These are phyloP conservation scores for Leccinum subrobustum DNA, from an alignment of 1,284 basidiomycete genomes.

Conservation along the genomic window DNA sequence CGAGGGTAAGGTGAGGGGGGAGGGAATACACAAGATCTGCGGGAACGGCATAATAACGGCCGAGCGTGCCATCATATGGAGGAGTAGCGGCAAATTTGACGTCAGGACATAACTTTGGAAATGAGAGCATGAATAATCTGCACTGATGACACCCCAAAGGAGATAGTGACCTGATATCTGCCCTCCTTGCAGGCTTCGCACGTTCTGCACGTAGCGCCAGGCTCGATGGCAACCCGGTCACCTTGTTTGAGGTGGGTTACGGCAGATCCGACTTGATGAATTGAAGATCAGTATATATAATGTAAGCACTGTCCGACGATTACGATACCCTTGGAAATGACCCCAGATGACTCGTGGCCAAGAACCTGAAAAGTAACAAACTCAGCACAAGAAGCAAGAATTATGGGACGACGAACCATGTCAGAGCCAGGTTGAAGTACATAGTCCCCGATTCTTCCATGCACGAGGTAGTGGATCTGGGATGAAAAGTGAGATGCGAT, in stretches of 20 bases:
- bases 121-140: constrained; percentile 6
- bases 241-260: constrained; percentile 63
- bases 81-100: constrained; percentile 89
- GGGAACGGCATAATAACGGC: constrained; percentile 77
- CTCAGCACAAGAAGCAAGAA: constrained; percentile 2
- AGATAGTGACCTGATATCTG: constrained; percentile 65
- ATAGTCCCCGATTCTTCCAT: constrained; percentile 80
- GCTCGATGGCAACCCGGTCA: constrained; percentile 86
- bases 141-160: background rate
- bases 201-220: constrained; percentile 71
- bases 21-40: constrained; percentile 74
- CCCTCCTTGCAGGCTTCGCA: constrained; percentile 79
- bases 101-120: constrained; percentile 66
- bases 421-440: constrained; percentile 60
- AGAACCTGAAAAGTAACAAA: constrained; percentile 39
- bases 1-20: constrained; percentile 71
- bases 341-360: constrained; percentile 59
- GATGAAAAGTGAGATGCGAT: constrained; percentile 9
- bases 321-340: constrained; percentile 39
- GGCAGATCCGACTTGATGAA: constrained; percentile 29
- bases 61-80: constrained; percentile 85
- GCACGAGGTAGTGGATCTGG: constrained; percentile 74
- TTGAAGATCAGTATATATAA: background rate
- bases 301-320: background rate
- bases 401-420: constrained; percentile 51